Conservation (phyloP, 768 basidiomycete species). For the Boletus fagicola region DNA sequence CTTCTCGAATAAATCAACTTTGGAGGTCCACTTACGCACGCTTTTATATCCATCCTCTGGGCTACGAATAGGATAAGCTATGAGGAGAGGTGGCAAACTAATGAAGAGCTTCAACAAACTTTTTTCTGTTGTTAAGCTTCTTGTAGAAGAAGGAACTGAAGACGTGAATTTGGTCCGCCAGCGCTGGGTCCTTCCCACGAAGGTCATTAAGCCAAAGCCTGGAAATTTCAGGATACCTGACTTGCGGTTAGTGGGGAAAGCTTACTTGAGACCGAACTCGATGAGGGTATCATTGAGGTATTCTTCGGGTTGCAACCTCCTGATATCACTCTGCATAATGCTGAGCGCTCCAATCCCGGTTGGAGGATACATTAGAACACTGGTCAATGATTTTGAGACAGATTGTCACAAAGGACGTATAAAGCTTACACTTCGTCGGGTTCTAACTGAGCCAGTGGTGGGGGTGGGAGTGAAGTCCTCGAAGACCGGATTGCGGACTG, state of each 20-base stretch:
- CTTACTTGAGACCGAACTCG: constrained; percentile 93
- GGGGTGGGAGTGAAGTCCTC: constrained; percentile 29
- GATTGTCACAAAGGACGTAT: background rate
- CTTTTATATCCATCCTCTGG: constrained; percentile 70
- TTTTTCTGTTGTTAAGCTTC: constrained; percentile 69
- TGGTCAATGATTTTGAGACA: constrained; percentile 29
- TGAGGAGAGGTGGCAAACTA: constrained; percentile 9
- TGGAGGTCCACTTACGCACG: constrained; percentile 93
- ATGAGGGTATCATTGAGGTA: constrained; percentile 96
- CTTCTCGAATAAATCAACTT: constrained; percentile 84
- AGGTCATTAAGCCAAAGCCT: constrained; percentile 73
- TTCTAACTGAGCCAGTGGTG: constrained; percentile 35
- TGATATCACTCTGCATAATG: constrained; percentile 75
- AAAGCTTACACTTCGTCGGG: constrained; percentile 62
- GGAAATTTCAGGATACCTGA: constrained; percentile 5
- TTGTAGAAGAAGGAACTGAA: constrained; percentile 99
- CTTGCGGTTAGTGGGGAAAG: constrained; percentile 2
- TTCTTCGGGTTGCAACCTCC: constrained; percentile 72
- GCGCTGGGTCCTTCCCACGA: constrained; percentile 50
- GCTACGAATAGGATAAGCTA: constrained; percentile 30
- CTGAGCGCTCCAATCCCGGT: constrained; percentile 72
- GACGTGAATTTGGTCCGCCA: constrained; percentile 76
- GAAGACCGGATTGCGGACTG: constrained; percentile 28
- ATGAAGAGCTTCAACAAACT: constrained; percentile 37
- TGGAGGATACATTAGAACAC: constrained; percentile 76